Conservation (phyloP, 1,139 yeast species). For the Pichia sp. region DNA sequence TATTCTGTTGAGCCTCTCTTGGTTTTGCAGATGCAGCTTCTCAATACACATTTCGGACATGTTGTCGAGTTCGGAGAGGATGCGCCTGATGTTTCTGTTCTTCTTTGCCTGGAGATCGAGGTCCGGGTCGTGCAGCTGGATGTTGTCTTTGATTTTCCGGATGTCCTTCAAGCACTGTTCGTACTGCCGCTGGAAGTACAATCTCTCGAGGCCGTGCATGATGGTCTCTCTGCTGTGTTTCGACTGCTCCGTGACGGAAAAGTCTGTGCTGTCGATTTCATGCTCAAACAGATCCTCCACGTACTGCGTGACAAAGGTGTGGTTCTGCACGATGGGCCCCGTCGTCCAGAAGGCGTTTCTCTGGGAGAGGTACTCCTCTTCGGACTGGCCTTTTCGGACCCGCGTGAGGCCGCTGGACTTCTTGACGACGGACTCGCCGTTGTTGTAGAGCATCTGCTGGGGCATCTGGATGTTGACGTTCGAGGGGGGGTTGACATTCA, state of each 20-base stretch:
- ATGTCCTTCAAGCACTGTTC: constrained; percentile 41
- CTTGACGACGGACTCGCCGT: constrained; percentile 35
- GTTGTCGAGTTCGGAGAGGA: constrained; percentile 42
- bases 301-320: constrained; percentile 37
- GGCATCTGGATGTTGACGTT: constrained; percentile 11
- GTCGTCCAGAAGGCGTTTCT: constrained; percentile 37
- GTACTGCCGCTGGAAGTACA: constrained; percentile 47
- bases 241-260: constrained; percentile 11
- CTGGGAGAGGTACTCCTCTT: constrained; percentile 49
- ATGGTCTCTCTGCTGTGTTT: constrained; percentile 26
- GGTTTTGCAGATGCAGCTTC: constrained; percentile 17
- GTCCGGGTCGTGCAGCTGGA: constrained; percentile 27
- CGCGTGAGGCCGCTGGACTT: constrained; percentile 38
- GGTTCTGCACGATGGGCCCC: constrained; percentile 42
- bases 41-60: constrained; percentile 39
- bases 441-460: constrained; percentile 20
- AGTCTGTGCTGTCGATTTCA: constrained; percentile 15
- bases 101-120: constrained; percentile 20
- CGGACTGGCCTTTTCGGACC: constrained; percentile 54
- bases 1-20: constrained; percentile 20
- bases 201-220: constrained; percentile 41
- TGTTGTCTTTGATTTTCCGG: constrained; percentile 30
- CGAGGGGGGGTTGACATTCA: not conserved
- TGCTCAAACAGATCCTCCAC: constrained; percentile 4
- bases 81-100: constrained; percentile 40